Evolutionary conservation across 306 rosid genomes (phyloP), one percentile per base, ranked within the genome.

Genomic region (Rubus parviflorus): DNA sequence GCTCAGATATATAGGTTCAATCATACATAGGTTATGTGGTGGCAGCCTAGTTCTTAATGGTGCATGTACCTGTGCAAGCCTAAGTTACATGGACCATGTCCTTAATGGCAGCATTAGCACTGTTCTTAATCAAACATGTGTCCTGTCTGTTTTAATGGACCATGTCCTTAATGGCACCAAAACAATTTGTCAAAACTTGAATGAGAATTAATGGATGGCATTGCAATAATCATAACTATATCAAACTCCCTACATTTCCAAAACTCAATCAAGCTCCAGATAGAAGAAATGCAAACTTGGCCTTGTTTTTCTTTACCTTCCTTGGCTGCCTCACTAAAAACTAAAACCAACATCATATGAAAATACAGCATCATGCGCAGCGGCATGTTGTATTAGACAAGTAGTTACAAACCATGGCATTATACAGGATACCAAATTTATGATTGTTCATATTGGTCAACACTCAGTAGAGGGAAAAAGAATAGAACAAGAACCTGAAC

Each of bases 311-410:
- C 16, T 8, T 71, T 71, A 51, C 19, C 46, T 49, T 70, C 40
- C 35, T n/a, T 49, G 6, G 47, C 66, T 54, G 67, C 35, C 49
- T 67, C 51, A 77, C 54, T 68, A 67, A 77, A 53, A 43, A 77
- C 54, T 68, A 67, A 77, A 53, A 43, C 56, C 74, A 54, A 61
- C 73, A 65, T 58, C 68, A 77, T 35, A 72, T 53, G 17, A 35
- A 35, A 62, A 62, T 42, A 62, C 43, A 35, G 64, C 35, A 42
- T 42, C 46, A 42, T 30, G 35, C 35, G 35, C 46, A 58, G 45
- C 0, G 68, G 43, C 70, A 42, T 54, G 38, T 20, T 22, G 12
- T 11, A 58, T 22, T 23, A 68, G 51, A 68, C 73, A 12, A 45
- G 49, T 68, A 6, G 54, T n/a, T 16, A 60, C 25, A 70, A 49